Conservation (phyloP, 2,329 filamentous ascomycete genomes). For the Alternaria sp. region DNA sequence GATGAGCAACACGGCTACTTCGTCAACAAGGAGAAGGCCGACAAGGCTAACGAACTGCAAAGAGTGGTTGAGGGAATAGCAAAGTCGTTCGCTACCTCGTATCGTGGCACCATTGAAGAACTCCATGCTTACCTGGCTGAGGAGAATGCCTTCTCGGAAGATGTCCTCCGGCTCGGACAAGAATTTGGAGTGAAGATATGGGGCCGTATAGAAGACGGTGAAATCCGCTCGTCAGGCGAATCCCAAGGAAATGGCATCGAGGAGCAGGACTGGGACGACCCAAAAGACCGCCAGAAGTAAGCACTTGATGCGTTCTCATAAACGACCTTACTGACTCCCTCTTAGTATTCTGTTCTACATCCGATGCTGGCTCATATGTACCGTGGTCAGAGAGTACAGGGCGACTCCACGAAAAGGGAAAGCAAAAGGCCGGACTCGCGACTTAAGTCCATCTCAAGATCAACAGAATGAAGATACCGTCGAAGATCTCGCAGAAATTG, state of each 20-base stretch:
- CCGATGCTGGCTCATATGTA: constrained; percentile 17
- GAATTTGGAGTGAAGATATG: constrained; percentile 14
- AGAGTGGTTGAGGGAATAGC: constrained; percentile 12
- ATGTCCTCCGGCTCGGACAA: constrained; percentile 2
- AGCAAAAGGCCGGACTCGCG: background rate
- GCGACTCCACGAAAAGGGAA: constrained; percentile 4
- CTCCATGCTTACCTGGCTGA: constrained; percentile 2
- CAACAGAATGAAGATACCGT: background rate
- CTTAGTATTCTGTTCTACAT: constrained; percentile 16
- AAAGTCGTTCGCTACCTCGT: background rate
- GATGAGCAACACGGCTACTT: constrained; percentile 9
- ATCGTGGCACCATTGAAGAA: background rate
- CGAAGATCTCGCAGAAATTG: background rate
- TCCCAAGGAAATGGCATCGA: background rate
- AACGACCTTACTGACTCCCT: background rate
- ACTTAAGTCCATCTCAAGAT: background rate
- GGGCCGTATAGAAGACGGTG: constrained; percentile 1
- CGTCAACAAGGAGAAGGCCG: background rate
- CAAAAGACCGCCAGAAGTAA: constrained; percentile 7
- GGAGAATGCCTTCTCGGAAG: constrained; percentile 2
- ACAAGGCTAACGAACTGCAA: constrained; percentile 10
- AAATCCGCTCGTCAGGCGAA: constrained; percentile 1
- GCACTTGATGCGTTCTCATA: background rate
- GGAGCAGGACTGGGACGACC: constrained; percentile 10
- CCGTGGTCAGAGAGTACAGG: background rate